Percentiles rank a stretch among this genome's conserved stretches.
phyloP scores from a whole-genome alignment of 805 yeast genomes.

The Peterozyma xylosa region DNA sequence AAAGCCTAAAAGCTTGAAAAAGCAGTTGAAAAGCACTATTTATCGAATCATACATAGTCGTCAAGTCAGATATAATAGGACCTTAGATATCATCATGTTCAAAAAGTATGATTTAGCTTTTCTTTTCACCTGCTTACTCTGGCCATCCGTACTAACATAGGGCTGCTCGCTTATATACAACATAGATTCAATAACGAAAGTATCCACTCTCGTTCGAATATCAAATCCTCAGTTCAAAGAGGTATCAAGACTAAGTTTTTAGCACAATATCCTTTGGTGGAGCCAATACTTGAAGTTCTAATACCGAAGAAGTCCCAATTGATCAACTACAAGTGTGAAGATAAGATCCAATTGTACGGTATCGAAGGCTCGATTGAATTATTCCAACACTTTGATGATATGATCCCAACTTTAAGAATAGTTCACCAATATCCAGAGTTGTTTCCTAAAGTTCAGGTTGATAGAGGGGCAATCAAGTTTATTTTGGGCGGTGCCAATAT shows the following conservation, averaged over 20 bases:
- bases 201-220: slow-evolving; percentile 82
- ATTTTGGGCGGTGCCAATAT: slow-evolving; percentile 94
- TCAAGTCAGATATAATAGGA: too few relatives aligned
- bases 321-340: slow-evolving; percentile 79
- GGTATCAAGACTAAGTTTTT: slow-evolving; percentile 72
- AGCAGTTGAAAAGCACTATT: too few relatives aligned
- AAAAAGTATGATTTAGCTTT: slow-evolving; percentile 26
- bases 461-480: slow-evolving; percentile 93
- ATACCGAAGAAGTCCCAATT: slow-evolving; percentile 87
- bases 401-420: slow-evolving; percentile 66
- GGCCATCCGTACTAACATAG: too few relatives aligned
- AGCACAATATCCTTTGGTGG: slow-evolving; percentile 66
- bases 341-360: slow-evolving; percentile 71
- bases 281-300: slow-evolving; percentile 68
- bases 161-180: not conserved
- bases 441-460: slow-evolving; percentile 85
- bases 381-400: slow-evolving; percentile 73
- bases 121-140: too few relatives aligned
- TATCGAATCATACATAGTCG: too few relatives aligned
- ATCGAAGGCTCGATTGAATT: slow-evolving; percentile 68
- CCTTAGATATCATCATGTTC: slow-evolving; percentile 27
- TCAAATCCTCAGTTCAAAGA: slow-evolving; percentile 91
- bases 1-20: too few relatives aligned
- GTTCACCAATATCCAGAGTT: slow-evolving; percentile 79
- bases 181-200: slow-evolving; percentile 72